These are phyloP conservation scores for Hymenoscyphus linearis DNA, from an alignment of 2,329 filamentous ascomycete species.

Conservation along the genomic window DNA sequence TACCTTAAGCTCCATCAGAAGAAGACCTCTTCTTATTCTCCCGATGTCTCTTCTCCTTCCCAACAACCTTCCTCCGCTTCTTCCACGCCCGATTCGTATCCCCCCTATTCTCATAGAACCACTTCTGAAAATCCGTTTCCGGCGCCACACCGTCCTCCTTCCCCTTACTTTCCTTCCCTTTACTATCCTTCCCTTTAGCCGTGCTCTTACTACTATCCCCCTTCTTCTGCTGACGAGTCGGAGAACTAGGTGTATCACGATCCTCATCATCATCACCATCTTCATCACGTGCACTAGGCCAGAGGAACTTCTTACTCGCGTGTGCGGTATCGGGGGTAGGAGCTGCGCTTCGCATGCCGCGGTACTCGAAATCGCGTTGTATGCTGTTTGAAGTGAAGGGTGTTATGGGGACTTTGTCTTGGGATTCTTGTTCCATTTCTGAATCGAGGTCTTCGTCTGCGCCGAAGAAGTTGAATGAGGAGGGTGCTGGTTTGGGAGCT, in stretches of 20 bases:
- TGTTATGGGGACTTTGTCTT: constrained; percentile 60
- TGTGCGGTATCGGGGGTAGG: constrained; percentile 92
- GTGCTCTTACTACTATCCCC: constrained; percentile 25
- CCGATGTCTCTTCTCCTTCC: constrained; percentile 62
- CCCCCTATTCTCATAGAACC: constrained; percentile 63
- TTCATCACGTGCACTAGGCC: constrained; percentile 44
- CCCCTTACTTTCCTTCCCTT: constrained; percentile 16
- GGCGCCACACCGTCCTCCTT: constrained; percentile 16
- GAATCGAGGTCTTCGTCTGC: constrained; percentile 39
- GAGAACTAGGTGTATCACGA: constrained; percentile 10
- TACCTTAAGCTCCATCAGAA: constrained; percentile 19
- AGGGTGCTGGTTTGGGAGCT: constrained; percentile 40
- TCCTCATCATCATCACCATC: constrained; percentile 41
- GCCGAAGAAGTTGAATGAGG: constrained; percentile 78
- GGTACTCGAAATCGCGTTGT: constrained; percentile 68
- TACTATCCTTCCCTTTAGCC: constrained; percentile 9
- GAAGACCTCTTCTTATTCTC: constrained; percentile 55
- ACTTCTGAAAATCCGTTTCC: constrained; percentile 54
- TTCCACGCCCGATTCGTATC: constrained; percentile 64
- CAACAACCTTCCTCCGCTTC: constrained; percentile 54
- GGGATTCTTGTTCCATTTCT: constrained; percentile 40
- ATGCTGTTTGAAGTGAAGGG: too few relatives aligned
- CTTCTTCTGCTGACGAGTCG: constrained; percentile 23
- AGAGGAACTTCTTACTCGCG: constrained; percentile 58
- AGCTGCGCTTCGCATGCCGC: constrained; percentile 77